Evolutionary conservation across 352 stramenopile species (phyloP).

Genomic region (Pythium oligandrum): DNA sequence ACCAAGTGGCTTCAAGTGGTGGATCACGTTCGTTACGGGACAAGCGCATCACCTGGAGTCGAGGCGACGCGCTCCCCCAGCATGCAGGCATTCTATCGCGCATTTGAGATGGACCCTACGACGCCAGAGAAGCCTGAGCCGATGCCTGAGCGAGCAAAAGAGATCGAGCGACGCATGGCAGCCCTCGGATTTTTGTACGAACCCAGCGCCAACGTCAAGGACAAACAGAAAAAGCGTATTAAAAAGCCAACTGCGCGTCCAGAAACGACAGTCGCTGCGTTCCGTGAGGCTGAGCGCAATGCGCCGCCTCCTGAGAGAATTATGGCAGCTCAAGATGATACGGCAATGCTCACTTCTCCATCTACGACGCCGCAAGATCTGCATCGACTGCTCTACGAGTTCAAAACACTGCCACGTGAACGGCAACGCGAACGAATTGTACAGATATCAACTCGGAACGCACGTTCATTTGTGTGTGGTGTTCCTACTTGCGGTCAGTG

Average conservation of each 20-base stretch:
- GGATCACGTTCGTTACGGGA: conserved; percentile 34
- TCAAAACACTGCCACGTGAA: conserved; percentile 56
- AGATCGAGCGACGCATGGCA: conserved; percentile 33
- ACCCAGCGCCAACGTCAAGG: conserved; percentile 12
- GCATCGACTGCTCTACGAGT: conserved; percentile 55
- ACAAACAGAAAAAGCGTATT: conserved; percentile 1
- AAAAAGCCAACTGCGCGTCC: no score
- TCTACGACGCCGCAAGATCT: conserved; percentile 30
- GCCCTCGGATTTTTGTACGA: conserved; percentile 43
- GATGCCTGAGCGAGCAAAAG: conserved; percentile 35
- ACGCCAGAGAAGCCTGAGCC: conserved; percentile 2
- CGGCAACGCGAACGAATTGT: conserved; percentile 40
- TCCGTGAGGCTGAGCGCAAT: no score
- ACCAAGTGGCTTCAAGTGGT: conserved; percentile 50
- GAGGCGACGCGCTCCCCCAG: conserved; percentile 5
- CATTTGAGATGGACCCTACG: conserved; percentile 27
- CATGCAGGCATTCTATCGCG: conserved; percentile 21
- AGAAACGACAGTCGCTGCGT: no score
- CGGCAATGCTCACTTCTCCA: conserved; percentile 5
- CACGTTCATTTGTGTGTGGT: conserved; percentile 47
- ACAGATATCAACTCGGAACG: conserved; percentile 32
- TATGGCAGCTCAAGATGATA: conserved; percentile 4
- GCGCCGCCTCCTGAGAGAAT: no score
- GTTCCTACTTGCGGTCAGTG: conserved; percentile 49
- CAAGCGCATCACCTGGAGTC: neutral